Evolutionary conservation across 192 early-diverging fungal species (phyloP).

Genomic region (Spinellus fusiger): DNA sequence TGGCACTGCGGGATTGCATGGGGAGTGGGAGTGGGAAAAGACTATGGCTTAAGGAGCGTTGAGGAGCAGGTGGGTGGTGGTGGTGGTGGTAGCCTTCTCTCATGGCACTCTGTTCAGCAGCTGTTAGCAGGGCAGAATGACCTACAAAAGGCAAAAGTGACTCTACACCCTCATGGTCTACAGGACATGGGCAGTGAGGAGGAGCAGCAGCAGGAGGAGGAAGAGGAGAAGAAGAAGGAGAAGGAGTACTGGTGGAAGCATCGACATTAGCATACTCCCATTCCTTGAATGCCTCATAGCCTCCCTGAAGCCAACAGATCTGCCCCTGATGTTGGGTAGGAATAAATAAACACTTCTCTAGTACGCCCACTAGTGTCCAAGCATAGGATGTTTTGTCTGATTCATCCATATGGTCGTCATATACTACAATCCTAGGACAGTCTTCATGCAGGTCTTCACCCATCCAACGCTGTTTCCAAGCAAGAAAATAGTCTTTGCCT

Average conservation of each 20-base stretch:
- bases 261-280: neutral
- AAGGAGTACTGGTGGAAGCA: neutral
- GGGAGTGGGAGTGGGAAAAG: too few species aligned
- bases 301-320: constrained; percentile 40
- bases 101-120: too few species aligned
- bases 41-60: neutral
- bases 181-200: too few species aligned
- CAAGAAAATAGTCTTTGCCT: constrained; percentile 33
- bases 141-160: too few species aligned
- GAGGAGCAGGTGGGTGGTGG: neutral
- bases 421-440: constrained; percentile 24
- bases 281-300: constrained; percentile 33
- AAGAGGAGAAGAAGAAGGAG: neutral
- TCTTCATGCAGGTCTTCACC: neutral
- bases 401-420: constrained; percentile 43
- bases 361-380: constrained; percentile 46
- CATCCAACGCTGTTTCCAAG: constrained; percentile 17
- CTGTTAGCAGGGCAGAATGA: too few species aligned
- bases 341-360: constrained; percentile 18
- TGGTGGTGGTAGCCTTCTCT: neutral
- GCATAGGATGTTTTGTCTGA: constrained; percentile 35
- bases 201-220: too few species aligned
- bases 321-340: constrained; percentile 3
- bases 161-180: too few species aligned
- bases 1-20: constrained; percentile 6